Evolutionary conservation across 148 eudicot genomes (phyloP), one percentile per base, ranked within the genome.

Genomic region (Cornus florida): DNA sequence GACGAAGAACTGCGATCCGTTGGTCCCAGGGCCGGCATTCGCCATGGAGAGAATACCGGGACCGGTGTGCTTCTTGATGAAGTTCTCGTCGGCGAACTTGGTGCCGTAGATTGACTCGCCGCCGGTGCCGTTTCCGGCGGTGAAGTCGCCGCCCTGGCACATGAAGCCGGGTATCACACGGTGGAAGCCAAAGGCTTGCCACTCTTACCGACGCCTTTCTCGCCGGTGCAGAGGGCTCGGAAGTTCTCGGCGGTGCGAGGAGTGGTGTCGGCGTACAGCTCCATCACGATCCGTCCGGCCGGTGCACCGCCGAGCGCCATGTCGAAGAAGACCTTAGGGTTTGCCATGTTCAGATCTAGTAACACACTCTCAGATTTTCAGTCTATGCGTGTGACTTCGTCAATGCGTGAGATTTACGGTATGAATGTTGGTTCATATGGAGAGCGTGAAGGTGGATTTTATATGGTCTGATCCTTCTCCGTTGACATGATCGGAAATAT

Each of bases 41-140:
- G 97, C 97, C 97, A 93, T 93, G 13, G 97, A 93, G 24, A 93
- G 86, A 12, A 88, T 75, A 2, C 97, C 93, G 0, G 94, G 90
- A 1, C 94, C 97, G 28, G 89, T 88, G 79, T 88, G 91, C 86
- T 80, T 84, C 86, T 77, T 88, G 38, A 35, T 66, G 83, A 88
- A 88, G 72, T 89, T 89, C 87, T 89, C 92, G 65, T 89, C 90
- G 31, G 80, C 81, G 73, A 89, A 89, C 77, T 85, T 85, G 10
- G 75, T 1, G 0, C 90, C 90, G 80, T 89, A 89, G 78, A 89
- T 89, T 65, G 85, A 83, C 82, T 89, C 92, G 35, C 91, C 91
- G 23, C 90, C 88, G 66, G 91, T 89, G 20, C 89, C 91, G 78
- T 89, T 89, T 0, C 86, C 83, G 38, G 80, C 82, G 43, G 92